Evolutionary conservation across 2,329 filamentous ascomycete genomes (phyloP), one percentile per base, ranked within the genome.

Genomic region (Anisogramma anomala): DNA sequence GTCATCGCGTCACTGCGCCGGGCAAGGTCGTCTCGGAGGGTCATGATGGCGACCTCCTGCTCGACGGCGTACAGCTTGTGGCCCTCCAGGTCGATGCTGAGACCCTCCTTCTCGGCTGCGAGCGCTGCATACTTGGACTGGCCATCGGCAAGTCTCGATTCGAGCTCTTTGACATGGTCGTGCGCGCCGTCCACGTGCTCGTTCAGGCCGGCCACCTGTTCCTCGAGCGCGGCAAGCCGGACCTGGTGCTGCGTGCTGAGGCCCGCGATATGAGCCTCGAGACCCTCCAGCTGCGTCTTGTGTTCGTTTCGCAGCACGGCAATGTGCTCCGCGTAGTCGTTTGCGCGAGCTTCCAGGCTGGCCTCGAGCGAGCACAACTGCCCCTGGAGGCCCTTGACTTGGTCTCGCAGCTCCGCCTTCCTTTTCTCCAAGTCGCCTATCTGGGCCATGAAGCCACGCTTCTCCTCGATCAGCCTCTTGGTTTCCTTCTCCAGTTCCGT

Each of bases 401-500:
- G 35, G 3, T 22, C 36, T 20, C 39, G 33, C 5, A 43, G 33
- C 11, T 33, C 36, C 10, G 32, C 14, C 36, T 45, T 47, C 0
- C 26, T 10, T 36, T 34, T 39, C 19, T 52, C 52, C 6, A 45
- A 48, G 11, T 45, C 48, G 6, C 49, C 40, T 0, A 53, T 37
- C 41, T 42, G 33, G 1, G 31, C 30, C 26, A 42, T 41, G 10
- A 46, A 28, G 6, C 31, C 28, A 13, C 38, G 39, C 27, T 45
- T 41, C 36, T 48, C 46, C 39, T 46, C 43, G 7, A 48, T 35
- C 2, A 45, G 27, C 3, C 39, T 25, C 35, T 39, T 45, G 31
- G 50, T 37, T 36, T 50, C 47, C 10, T 41, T 46, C 37, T 49
- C 42, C 1, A 48, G 20, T 20, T 49, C 51, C 18, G 45, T 50